These are phyloP conservation scores for Euclidium syriacum DNA, from an alignment of 345 rosid species.

Conservation along the genomic window DNA sequence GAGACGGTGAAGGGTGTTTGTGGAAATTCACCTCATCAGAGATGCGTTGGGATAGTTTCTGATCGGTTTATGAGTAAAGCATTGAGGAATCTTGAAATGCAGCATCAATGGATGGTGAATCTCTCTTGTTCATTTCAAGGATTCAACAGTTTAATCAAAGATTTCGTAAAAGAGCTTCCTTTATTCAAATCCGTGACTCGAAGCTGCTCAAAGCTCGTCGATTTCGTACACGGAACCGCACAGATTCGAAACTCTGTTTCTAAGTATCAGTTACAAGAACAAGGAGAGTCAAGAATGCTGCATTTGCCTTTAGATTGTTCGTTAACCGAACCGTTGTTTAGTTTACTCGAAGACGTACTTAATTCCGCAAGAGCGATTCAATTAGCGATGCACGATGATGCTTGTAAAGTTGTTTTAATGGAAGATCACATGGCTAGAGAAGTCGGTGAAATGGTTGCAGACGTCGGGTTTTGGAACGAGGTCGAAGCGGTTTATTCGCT, in stretches of 20 bases:
- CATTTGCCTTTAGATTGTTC: conserved; percentile 48
- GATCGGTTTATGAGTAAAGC: conserved; percentile 87
- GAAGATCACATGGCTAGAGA: conserved; percentile 76
- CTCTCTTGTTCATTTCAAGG: conserved; percentile 91
- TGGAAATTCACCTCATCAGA: conserved; percentile 75
- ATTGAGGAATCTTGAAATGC: conserved; percentile 74
- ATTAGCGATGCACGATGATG: conserved; percentile 57
- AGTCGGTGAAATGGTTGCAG: conserved; percentile 64
- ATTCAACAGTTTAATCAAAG: conserved; percentile 62
- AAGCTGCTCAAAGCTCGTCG: conserved; percentile 72
- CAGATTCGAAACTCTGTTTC: conserved; percentile 53
- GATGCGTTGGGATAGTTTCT: conserved; percentile 89
- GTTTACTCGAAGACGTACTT: conserved; percentile 69
- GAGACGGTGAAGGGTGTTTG: conserved; percentile 77
- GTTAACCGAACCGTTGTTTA: conserved; percentile 41
- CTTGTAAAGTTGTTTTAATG: conserved; percentile 54
- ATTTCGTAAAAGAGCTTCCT: conserved; percentile 70
- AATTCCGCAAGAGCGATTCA: conserved; percentile 67
- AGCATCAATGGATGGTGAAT: conserved; percentile 95
- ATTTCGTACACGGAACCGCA: conserved; percentile 52
- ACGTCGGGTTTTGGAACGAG: conserved; percentile 85
- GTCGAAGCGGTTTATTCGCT: conserved; percentile 75
- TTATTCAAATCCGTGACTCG: conserved; percentile 55
- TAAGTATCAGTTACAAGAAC: conserved; percentile 86
- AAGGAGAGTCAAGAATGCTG: conserved; percentile 56